These are phyloP conservation scores for Wickerhamiella kurtzmanii DNA, from an alignment of 805 yeast genomes.

Conservation along the genomic window DNA sequence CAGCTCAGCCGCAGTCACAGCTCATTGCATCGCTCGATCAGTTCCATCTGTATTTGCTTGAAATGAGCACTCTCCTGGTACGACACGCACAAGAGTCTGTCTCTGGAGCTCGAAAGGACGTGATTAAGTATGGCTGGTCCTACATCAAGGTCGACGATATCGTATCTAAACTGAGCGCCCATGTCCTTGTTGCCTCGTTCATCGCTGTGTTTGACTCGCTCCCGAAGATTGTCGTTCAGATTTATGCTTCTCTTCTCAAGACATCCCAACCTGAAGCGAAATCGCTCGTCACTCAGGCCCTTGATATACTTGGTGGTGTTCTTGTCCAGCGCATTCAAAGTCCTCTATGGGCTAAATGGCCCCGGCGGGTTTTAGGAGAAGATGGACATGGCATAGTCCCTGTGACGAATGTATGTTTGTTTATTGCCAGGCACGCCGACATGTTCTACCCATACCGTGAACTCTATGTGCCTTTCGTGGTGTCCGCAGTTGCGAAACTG, in stretches of 20 bases:
- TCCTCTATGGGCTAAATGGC: constrained; percentile 83
- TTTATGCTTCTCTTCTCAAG: constrained; percentile 76
- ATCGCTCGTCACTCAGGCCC: constrained; percentile 68
- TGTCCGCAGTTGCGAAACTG: constrained; percentile 83
- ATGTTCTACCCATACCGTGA: constrained; percentile 77
- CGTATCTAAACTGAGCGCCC: constrained; percentile 83
- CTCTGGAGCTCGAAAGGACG: constrained; percentile 57
- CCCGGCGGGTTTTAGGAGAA: constrained; percentile 80
- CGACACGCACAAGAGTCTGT: constrained; percentile 51
- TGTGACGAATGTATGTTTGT: constrained; percentile 76
- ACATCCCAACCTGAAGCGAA: constrained; percentile 79
- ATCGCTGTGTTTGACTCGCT: constrained; percentile 84
- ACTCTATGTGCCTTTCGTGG: constrained; percentile 75
- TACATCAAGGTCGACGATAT: constrained; percentile 79
- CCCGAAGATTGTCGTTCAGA: constrained; percentile 73
- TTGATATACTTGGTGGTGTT: constrained; percentile 80
- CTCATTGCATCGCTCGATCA: constrained; percentile 40
- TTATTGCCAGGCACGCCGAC: constrained; percentile 73
- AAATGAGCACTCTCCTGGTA: constrained; percentile 63
- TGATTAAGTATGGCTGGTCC: constrained; percentile 91
- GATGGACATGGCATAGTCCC: constrained; percentile 79
- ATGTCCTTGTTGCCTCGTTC: constrained; percentile 74
- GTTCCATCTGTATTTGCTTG: constrained; percentile 64
- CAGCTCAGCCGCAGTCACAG: constrained; percentile 28
- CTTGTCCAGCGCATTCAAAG: constrained; percentile 51